Evolutionary conservation across 2,329 filamentous ascomycete genomes (phyloP).

Genomic region (Trichoderma endophyticum): DNA sequence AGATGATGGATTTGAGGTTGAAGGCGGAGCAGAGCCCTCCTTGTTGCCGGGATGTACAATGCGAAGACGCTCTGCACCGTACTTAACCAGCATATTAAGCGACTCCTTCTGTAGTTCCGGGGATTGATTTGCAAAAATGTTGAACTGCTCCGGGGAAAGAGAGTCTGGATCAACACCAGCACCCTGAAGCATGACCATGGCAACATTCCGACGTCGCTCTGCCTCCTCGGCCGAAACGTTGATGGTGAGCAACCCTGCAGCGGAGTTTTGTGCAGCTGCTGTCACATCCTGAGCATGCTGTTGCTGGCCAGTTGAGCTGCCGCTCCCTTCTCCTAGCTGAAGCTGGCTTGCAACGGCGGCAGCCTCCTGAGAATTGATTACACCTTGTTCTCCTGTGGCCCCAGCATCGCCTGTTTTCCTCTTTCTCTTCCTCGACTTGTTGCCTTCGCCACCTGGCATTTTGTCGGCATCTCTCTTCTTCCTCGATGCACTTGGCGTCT

Average conservation of each 20-base stretch:
- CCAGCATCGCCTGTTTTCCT: constrained; percentile 23
- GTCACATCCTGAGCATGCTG: constrained; percentile 9
- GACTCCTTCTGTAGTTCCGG: constrained; percentile 54
- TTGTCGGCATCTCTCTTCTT: constrained; percentile 26
- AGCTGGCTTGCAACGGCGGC: constrained; percentile 1
- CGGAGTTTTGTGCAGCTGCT: constrained; percentile 17
- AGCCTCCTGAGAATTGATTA: neutral
- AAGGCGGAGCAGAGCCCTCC: constrained; percentile 30
- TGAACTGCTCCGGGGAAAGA: constrained; percentile 54
- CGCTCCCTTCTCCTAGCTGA: constrained; percentile 9
- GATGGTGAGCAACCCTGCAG: constrained; percentile 24
- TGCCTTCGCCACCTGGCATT: constrained; percentile 26
- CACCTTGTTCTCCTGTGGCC: neutral
- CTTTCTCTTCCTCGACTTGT: constrained; percentile 31
- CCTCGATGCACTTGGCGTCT: constrained; percentile 30
- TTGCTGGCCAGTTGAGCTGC: neutral
- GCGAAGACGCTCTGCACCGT: constrained; percentile 54
- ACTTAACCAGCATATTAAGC: constrained; percentile 53
- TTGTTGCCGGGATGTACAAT: constrained; percentile 53
- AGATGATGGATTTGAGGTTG: constrained; percentile 27
- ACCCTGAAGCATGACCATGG: constrained; percentile 45
- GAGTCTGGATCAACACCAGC: constrained; percentile 51
- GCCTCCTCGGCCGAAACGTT: constrained; percentile 45
- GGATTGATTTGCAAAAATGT: constrained; percentile 58
- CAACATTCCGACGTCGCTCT: constrained; percentile 47